A percentile compares a stretch with the other conserved stretches of the same genome.
phyloP scores from a whole-genome alignment of 2,329 filamentous ascomycete species.

The Penicillium expansum region DNA sequence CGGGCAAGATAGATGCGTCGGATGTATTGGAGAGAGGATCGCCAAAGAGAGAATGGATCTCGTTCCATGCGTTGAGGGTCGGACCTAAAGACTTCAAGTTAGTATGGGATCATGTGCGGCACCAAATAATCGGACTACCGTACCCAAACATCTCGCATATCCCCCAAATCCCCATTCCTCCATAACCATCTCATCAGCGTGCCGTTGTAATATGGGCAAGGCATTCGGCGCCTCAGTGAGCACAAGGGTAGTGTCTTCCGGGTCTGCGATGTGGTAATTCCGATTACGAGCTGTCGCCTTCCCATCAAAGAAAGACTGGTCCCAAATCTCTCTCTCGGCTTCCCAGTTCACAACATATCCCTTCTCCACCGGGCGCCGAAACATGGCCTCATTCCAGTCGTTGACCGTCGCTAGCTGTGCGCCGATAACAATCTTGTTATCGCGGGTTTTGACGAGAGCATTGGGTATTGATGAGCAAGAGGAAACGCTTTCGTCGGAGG shows the following conservation, averaged over 20 bases:
- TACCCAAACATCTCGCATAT: conserved; percentile 74
- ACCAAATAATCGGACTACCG: conserved; percentile 16
- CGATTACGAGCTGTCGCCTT: conserved; percentile 56
- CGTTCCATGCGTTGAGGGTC: conserved; percentile 77
- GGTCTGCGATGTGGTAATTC: conserved; percentile 52
- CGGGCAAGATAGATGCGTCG: conserved; percentile 50
- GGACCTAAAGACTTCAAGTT: conserved; percentile 52
- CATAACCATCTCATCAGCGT: conserved; percentile 95
- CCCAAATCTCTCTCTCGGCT: conserved; percentile 92
- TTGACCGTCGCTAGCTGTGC: conserved; percentile 71
- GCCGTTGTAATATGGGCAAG: conserved; percentile 74
- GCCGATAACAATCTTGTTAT: conserved; percentile 74
- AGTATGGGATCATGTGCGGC: background rate
- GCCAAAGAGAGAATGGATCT: conserved; percentile 67
- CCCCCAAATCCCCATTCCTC: conserved; percentile 93
- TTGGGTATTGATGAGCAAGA: conserved; percentile 75
- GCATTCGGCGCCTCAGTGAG: conserved; percentile 84
- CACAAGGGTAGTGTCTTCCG: conserved; percentile 76
- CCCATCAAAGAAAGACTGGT: conserved; percentile 75
- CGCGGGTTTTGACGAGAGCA: conserved; percentile 79
- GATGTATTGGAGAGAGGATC: conserved; percentile 50
- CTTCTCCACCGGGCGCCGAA: conserved; percentile 87
- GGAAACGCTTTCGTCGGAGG: conserved; percentile 39
- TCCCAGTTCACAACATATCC: conserved; percentile 98
- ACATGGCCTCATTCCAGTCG: conserved; percentile 85